A percentile compares a stretch with the other conserved stretches of the same genome.
phyloP scores from a whole-genome alignment of 2,329 filamentous ascomycete species.

The Rhytidhysteron rufulum region DNA sequence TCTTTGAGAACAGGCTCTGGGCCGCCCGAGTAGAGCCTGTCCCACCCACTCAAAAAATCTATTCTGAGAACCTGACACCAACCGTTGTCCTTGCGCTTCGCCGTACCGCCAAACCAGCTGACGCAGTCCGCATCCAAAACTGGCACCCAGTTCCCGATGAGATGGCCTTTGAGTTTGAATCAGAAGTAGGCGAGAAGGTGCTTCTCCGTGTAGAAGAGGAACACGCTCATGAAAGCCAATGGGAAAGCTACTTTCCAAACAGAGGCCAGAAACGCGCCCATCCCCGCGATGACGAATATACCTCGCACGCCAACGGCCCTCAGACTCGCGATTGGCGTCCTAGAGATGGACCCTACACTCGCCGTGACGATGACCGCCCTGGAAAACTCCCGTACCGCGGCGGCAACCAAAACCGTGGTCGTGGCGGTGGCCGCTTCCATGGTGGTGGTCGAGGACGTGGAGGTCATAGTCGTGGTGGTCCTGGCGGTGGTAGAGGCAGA shows the following conservation, averaged over 20 bases:
- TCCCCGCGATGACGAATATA: slow-evolving; percentile 52
- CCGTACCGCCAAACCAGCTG: slow-evolving; percentile 70
- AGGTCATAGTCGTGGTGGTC: slow-evolving; percentile 29
- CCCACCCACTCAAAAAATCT: slow-evolving; percentile 57
- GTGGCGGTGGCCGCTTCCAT: slow-evolving; percentile 21
- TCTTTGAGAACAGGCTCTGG: slow-evolving; percentile 79
- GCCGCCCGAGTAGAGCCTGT: slow-evolving; percentile 75
- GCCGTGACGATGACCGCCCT: slow-evolving; percentile 22
- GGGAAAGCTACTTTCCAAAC: slow-evolving; percentile 60
- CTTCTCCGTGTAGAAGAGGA: slow-evolving; percentile 77
- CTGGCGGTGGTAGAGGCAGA: slow-evolving; percentile 31
- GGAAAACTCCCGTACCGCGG: slow-evolving; percentile 23
- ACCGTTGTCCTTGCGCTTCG: slow-evolving; percentile 79
- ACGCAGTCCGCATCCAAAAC: slow-evolving; percentile 75
- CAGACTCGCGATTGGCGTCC: slow-evolving; percentile 19
- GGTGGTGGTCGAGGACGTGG: slow-evolving; percentile 5
- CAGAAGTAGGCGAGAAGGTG: slow-evolving; percentile 80
- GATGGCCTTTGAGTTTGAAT: slow-evolving; percentile 73
- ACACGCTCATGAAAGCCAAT: slow-evolving; percentile 55
- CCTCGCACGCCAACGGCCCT: slow-evolving; percentile 12
- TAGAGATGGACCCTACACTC: slow-evolving; percentile 19
- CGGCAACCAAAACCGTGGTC: slow-evolving; percentile 29
- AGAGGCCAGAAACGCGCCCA: slow-evolving; percentile 51
- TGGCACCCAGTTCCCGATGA: slow-evolving; percentile 75
- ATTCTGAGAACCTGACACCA: slow-evolving; percentile 76